phyloP scores from a whole-genome alignment of 169 alveolate species.

The Babesia gibsoni region DNA sequence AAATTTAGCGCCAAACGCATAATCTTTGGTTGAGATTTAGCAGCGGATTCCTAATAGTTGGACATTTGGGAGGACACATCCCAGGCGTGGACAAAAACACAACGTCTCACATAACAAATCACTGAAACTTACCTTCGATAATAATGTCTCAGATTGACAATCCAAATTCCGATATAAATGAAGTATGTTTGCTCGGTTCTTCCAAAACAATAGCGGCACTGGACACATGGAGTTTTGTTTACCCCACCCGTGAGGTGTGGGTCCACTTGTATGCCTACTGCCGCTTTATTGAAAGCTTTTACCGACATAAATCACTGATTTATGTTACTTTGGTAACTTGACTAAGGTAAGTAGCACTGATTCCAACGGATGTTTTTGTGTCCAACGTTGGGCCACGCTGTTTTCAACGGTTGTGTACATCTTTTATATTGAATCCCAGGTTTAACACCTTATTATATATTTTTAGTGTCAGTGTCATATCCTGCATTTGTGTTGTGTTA shows the following conservation, averaged over 20 bases:
- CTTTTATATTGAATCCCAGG: background rate
- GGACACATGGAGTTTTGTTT: background rate
- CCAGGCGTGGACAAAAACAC: background rate
- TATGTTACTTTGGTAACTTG: background rate
- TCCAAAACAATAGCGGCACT: background rate
- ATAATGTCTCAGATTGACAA: background rate
- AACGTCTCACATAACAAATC: background rate
- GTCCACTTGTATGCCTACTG: background rate
- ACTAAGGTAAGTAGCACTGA: constrained; percentile 11
- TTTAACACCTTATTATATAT: background rate
- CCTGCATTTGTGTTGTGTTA: too few relatives aligned
- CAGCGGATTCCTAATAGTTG: too few relatives aligned
- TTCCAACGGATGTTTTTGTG: background rate
- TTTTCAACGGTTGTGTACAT: background rate
- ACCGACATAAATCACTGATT: background rate
- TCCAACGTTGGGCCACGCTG: background rate
- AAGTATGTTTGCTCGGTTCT: background rate
- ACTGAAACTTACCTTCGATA: constrained; percentile 8
- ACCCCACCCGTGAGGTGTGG: constrained; percentile 34
- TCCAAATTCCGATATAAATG: background rate
- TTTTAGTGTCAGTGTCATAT: background rate
- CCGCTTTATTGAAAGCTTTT: background rate
- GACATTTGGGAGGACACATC: too few relatives aligned
- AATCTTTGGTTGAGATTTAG: too few relatives aligned
- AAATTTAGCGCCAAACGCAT: too few relatives aligned